These are phyloP conservation scores for Cytospora chrysosperma DNA, from an alignment of 2,329 filamentous ascomycete species.

Conservation along the genomic window DNA sequence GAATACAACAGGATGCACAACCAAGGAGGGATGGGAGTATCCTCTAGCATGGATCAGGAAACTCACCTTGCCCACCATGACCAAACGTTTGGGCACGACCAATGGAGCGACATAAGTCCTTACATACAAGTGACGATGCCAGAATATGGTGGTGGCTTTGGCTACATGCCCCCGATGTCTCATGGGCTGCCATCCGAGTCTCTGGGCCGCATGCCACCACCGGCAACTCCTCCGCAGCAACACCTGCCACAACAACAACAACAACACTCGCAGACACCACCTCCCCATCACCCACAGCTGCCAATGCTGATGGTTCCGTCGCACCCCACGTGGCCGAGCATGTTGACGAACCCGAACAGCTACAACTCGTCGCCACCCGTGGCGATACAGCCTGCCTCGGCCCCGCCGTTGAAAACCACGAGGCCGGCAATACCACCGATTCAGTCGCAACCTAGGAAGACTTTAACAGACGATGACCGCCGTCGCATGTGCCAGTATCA, in stretches of 20 bases:
- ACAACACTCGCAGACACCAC: conserved; percentile 41
- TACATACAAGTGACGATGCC: conserved; percentile 70
- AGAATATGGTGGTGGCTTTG: conserved; percentile 62
- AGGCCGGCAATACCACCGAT: conserved; percentile 44
- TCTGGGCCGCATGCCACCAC: conserved; percentile 54
- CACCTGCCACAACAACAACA: conserved; percentile 57
- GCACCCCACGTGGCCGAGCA: conserved; percentile 73
- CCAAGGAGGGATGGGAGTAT: conserved; percentile 39
- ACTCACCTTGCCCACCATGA: conserved; percentile 44
- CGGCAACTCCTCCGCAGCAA: conserved; percentile 53
- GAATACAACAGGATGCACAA: conserved; percentile 42
- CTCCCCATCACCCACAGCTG: conserved; percentile 50
- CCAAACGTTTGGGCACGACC: conserved; percentile 44
- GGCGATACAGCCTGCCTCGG: conserved; percentile 57
- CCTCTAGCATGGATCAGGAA: conserved; percentile 47
- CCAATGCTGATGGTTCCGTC: conserved; percentile 72
- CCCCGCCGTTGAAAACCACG: conserved; percentile 49
- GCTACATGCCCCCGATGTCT: conserved; percentile 55
- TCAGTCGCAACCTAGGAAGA: conserved; percentile 72
- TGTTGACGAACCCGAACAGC: conserved; percentile 69
- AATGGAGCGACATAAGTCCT: conserved; percentile 57
- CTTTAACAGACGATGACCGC: conserved; percentile 86
- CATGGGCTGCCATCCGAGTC: conserved; percentile 51
- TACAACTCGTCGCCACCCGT: conserved; percentile 58
- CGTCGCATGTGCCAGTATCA: conserved; percentile 92